phyloP scores from a whole-genome alignment of 2,329 filamentous ascomycete genomes.

The Cladophialophora chaetospira region DNA sequence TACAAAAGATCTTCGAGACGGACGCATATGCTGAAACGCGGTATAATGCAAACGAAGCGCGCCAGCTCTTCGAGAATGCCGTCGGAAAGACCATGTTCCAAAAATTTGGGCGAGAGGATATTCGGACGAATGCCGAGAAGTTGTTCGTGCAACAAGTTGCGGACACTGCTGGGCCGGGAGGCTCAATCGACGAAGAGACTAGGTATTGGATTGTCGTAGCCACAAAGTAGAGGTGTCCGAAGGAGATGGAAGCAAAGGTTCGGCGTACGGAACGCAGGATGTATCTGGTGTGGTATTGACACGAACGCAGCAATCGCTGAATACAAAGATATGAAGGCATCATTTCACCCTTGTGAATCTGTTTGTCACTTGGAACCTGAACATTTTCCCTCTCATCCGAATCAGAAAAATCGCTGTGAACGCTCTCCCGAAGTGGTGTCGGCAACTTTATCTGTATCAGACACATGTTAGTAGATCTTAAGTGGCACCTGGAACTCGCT shows the following conservation, averaged over 20 bases:
- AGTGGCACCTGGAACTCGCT: no score
- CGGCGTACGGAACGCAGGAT: no score
- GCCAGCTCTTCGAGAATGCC: conserved; percentile 15
- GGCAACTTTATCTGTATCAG: background rate
- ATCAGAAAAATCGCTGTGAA: conserved; percentile 1
- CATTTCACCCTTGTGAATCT: background rate
- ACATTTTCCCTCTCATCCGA: background rate
- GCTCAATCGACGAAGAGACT: conserved; percentile 13
- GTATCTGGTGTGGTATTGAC: no score
- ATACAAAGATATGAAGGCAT: background rate
- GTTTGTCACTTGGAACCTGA: background rate
- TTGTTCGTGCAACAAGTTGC: conserved; percentile 15
- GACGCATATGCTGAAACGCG: conserved; percentile 9
- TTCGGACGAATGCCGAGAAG: conserved; percentile 8
- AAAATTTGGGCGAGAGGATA: conserved; percentile 10
- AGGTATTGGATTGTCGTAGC: conserved; percentile 22
- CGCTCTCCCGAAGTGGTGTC: background rate
- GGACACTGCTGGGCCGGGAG: conserved; percentile 5
- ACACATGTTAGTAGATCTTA: background rate
- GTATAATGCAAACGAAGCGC: conserved; percentile 4
- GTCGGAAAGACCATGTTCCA: conserved; percentile 22
- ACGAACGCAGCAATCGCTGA: background rate
- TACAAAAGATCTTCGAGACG: conserved; percentile 22
- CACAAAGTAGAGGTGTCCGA: conserved; percentile 4
- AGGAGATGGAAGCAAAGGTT: no score